These are phyloP conservation scores for Sugiyamaella castrensis DNA, from an alignment of 1,139 yeast genomes.

Conservation along the genomic window DNA sequence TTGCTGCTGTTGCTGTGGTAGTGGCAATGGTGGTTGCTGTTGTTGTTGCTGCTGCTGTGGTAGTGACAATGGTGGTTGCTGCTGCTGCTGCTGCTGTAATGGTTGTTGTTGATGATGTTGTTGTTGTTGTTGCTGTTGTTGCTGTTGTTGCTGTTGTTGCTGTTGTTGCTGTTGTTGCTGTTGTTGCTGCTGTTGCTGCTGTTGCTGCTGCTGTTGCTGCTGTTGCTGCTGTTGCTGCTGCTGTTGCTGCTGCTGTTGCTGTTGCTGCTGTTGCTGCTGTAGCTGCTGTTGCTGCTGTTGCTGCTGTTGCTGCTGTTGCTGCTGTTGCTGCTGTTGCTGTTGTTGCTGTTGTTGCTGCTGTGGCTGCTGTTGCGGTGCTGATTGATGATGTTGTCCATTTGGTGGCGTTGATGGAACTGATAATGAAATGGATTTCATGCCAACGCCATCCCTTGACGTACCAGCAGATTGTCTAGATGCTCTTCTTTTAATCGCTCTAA, in stretches of 20 bases:
- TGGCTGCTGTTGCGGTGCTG: slow-evolving; percentile 9
- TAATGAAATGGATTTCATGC: slow-evolving; percentile 32
- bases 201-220: slow-evolving; percentile 8
- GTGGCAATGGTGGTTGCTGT: slow-evolving; percentile 6
- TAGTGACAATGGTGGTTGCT: background rate
- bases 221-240: slow-evolving; percentile 5
- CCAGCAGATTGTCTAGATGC: slow-evolving; percentile 39
- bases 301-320: slow-evolving; percentile 7
- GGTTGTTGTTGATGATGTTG: slow-evolving; percentile 6
- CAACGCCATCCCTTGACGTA: slow-evolving; percentile 31
- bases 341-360: slow-evolving; percentile 7
- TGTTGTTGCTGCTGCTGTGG: background rate
- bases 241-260: slow-evolving; percentile 8
- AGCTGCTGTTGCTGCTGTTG: slow-evolving; percentile 5
- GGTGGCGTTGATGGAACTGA: slow-evolving; percentile 32
- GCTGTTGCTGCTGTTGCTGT: slow-evolving; percentile 4
- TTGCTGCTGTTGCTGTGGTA: slow-evolving; percentile 1
- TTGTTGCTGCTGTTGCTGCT: background rate
- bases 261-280: background rate
- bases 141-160: slow-evolving; percentile 8
- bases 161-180: slow-evolving; percentile 8
- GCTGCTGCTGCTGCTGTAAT: slow-evolving; percentile 4
- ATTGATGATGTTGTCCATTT: slow-evolving; percentile 11
- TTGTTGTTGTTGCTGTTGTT: slow-evolving; percentile 1
- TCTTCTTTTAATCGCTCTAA: slow-evolving; percentile 67